Conservation (phyloP, 1,284 basidiomycete species). For the Inonotus obliquus region DNA sequence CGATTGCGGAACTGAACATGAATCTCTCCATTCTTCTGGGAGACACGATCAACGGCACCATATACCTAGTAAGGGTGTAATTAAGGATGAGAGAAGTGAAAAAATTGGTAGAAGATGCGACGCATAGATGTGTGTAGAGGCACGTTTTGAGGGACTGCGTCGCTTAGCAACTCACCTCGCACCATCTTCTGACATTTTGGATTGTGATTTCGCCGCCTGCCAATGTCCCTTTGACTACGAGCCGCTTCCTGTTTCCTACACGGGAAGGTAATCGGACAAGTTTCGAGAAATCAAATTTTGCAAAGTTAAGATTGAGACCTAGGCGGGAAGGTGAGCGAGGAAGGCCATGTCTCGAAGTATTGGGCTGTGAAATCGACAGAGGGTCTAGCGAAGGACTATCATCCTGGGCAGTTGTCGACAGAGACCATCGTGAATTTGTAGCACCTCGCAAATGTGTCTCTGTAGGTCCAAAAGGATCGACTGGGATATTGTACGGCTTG, state of each 20-base stretch:
- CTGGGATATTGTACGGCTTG: background rate
- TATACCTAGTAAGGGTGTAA: constrained; percentile 5
- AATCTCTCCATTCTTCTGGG: constrained; percentile 11
- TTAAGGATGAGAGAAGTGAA: background rate
- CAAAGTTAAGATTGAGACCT: constrained; percentile 1
- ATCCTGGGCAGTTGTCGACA: constrained; percentile 9
- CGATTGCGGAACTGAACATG: constrained; percentile 14
- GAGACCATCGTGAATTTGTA: constrained; percentile 11
- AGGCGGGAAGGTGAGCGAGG: constrained; percentile 1
- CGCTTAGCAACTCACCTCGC: constrained; percentile 7
- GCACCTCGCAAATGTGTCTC: background rate
- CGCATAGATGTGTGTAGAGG: background rate
- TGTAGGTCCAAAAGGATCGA: background rate
- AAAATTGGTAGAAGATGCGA: background rate
- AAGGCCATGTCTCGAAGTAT: background rate
- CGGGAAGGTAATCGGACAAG: constrained; percentile 5
- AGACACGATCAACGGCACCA: constrained; percentile 10
- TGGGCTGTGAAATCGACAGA: background rate
- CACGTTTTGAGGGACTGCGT: background rate
- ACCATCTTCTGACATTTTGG: constrained; percentile 8
- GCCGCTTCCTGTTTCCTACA: background rate
- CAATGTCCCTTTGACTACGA: background rate
- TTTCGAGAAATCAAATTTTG: constrained; percentile 5
- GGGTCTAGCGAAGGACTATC: background rate
- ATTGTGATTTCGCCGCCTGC: background rate